These are phyloP conservation scores for Pythium oligandrum DNA, from an alignment of 352 stramenopile species.

Conservation along the genomic window DNA sequence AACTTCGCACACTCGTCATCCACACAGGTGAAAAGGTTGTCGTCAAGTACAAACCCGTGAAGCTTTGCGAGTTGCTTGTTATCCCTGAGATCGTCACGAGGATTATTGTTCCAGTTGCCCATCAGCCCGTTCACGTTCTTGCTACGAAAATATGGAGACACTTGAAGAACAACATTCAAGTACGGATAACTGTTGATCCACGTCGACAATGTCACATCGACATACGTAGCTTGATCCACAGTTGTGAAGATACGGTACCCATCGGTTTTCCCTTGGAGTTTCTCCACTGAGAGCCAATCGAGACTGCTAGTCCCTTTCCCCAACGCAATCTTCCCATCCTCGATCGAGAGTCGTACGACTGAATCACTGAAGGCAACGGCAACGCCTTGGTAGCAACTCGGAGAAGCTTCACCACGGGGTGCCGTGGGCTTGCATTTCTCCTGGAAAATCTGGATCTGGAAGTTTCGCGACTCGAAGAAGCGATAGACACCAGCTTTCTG, in stretches of 20 bases:
- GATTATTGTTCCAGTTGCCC: constrained; percentile 27
- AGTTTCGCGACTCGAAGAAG: constrained; percentile 22
- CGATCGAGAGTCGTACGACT: constrained; percentile 24
- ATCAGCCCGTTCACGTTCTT: constrained; percentile 18
- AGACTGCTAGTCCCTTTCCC: constrained; percentile 17
- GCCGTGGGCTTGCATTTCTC: constrained; percentile 25
- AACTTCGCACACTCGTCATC: constrained; percentile 15
- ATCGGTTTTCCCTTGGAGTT: constrained; percentile 20
- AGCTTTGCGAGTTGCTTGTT: constrained; percentile 12
- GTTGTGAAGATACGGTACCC: constrained; percentile 25
- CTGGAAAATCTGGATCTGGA: constrained; percentile 27
- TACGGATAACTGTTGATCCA: constrained; percentile 24
- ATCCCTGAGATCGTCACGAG: constrained; percentile 19
- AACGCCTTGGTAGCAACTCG: constrained; percentile 26
- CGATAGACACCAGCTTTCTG: constrained; percentile 24
- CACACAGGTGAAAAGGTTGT: constrained; percentile 28
- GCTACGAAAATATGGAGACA: constrained; percentile 24
- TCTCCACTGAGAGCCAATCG: constrained; percentile 23
- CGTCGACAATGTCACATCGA: constrained; percentile 21
- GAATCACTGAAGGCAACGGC: constrained; percentile 24
- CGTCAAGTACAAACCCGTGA: constrained; percentile 11
- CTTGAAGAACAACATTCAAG: constrained; percentile 23
- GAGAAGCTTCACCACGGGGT: not conserved
- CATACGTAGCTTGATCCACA: constrained; percentile 22
- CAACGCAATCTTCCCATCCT: constrained; percentile 18